phyloP scores from a whole-genome alignment of 2,329 filamentous ascomycete species.

The Botrytis elliptica region DNA sequence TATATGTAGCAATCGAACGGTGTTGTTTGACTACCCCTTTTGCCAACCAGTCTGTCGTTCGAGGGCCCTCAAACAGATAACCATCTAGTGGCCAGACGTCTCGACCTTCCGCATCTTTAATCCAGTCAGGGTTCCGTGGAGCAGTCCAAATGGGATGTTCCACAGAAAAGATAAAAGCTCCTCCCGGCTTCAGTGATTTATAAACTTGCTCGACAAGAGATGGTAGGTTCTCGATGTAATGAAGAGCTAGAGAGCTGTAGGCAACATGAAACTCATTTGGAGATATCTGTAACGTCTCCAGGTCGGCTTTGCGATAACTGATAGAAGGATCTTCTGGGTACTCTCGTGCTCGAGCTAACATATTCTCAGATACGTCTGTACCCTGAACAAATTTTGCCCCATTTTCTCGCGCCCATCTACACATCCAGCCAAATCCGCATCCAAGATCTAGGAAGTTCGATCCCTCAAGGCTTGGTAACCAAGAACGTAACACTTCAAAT shows the following conservation, averaged over 20 bases:
- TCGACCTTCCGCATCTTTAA: constrained; percentile 37
- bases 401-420: neutral
- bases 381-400: neutral
- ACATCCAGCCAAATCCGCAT: neutral
- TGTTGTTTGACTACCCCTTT: constrained; percentile 48
- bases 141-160: constrained; percentile 51
- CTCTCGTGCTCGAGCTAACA: constrained; percentile 8
- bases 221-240: neutral
- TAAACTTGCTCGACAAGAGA: neutral
- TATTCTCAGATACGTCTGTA: neutral
- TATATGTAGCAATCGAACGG: constrained; percentile 41
- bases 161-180: constrained; percentile 68
- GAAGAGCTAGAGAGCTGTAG: neutral
- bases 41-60: constrained; percentile 46
- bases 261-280: neutral
- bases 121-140: constrained; percentile 40
- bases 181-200: constrained; percentile 29
- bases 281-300: neutral
- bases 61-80: constrained; percentile 45
- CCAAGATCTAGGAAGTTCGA: neutral
- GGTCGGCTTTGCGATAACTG: neutral
- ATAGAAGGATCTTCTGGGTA: neutral
- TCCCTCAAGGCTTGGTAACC: neutral
- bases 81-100: constrained; percentile 45
- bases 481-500: neutral